Percentiles rank a stretch among this genome's conserved stretches.
Conservation (phyloP, 192 early-diverging fungal genomes). For the Backusella circina region DNA sequence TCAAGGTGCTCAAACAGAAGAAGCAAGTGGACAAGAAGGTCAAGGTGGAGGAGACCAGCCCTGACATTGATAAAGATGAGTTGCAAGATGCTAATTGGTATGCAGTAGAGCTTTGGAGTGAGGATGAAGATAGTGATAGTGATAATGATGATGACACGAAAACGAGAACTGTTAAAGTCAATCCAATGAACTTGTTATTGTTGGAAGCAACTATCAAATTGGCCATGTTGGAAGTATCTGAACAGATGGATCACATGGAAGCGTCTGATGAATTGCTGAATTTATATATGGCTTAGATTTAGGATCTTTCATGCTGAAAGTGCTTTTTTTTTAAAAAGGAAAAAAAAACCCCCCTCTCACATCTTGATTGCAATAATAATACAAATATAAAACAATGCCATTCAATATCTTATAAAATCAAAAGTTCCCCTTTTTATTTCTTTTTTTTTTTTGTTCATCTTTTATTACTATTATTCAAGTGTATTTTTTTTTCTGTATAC, state of each 20-base stretch:
- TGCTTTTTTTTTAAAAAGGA: no score
- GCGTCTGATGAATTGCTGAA: slow-evolving; percentile 66
- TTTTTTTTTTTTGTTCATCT: not conserved
- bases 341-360: no score
- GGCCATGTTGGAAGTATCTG: slow-evolving; percentile 58
- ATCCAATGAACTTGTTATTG: slow-evolving; percentile 44
- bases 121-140: slow-evolving; percentile 1
- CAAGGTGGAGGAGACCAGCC: slow-evolving; percentile 13
- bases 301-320: no score
- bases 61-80: slow-evolving; percentile 27
- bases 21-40: not conserved
- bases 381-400: no score
- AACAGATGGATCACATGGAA: slow-evolving; percentile 60
- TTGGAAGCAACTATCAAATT: slow-evolving; percentile 65
- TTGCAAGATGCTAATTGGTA: slow-evolving; percentile 24
- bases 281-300: slow-evolving; percentile 38
- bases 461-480: not conserved
- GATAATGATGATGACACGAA: slow-evolving; percentile 6
- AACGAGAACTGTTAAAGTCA: not conserved
- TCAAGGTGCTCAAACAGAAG: slow-evolving; percentile 51
- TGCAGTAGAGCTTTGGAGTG: slow-evolving; percentile 32
- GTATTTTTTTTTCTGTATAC: not conserved
- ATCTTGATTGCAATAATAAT: not conserved
- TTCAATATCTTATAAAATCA: no score
- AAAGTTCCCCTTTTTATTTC: not conserved